A percentile compares a stretch with the other conserved stretches of the same genome.
phyloP scores from a whole-genome alignment of 1,284 basidiomycete species.

The Ustilago sp. region DNA sequence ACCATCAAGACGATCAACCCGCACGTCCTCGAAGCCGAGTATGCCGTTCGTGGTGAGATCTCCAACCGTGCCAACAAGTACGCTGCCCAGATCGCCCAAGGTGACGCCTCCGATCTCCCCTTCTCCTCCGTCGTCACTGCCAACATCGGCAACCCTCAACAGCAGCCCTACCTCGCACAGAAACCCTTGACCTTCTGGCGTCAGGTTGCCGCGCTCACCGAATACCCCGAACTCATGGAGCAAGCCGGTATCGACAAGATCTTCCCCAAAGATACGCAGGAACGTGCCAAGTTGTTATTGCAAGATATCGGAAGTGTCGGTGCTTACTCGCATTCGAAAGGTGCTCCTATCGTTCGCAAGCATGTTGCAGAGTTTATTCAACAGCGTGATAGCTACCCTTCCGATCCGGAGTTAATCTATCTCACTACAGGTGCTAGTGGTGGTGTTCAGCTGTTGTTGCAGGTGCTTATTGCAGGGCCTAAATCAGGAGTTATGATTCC shows the following conservation, averaged over 20 bases:
- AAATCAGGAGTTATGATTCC: slow-evolving; percentile 88
- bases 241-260: slow-evolving; percentile 75
- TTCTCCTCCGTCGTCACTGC: slow-evolving; percentile 91
- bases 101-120: slow-evolving; percentile 76
- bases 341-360: slow-evolving; percentile 86
- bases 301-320: slow-evolving; percentile 93
- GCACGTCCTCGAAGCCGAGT: slow-evolving; percentile 86
- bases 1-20: slow-evolving; percentile 76
- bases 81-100: slow-evolving; percentile 62
- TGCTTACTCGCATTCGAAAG: slow-evolving; percentile 96
- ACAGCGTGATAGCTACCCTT: slow-evolving; percentile 74
- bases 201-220: slow-evolving; percentile 90
- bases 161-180: slow-evolving; percentile 87
- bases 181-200: slow-evolving; percentile 91
- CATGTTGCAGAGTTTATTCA: slow-evolving; percentile 90
- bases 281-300: slow-evolving; percentile 82
- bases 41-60: slow-evolving; percentile 96
- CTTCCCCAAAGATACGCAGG: slow-evolving; percentile 88
- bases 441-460: slow-evolving; percentile 88
- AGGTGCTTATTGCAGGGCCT: slow-evolving; percentile 78
- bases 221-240: slow-evolving; percentile 87
- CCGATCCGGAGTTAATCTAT: slow-evolving; percentile 88
- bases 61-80: slow-evolving; percentile 90
- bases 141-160: slow-evolving; percentile 98
- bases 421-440: slow-evolving; percentile 92